Conservation (phyloP, 2,329 filamentous ascomycete genomes). For the Graphilbum fragrans region DNA sequence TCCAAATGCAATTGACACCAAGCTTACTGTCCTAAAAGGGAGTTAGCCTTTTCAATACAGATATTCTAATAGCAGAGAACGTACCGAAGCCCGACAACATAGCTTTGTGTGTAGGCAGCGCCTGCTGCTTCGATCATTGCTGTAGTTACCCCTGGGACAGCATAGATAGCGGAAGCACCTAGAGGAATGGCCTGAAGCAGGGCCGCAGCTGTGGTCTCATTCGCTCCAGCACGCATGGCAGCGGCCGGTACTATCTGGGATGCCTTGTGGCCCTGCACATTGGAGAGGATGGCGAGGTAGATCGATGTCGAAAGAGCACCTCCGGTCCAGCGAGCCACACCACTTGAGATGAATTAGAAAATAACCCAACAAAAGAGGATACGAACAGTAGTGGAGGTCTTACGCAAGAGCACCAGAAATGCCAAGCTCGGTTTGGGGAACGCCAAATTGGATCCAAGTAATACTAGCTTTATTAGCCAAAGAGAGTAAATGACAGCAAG, state of each 20-base stretch:
- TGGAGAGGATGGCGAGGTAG: constrained; percentile 28
- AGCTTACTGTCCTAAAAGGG: too few relatives aligned
- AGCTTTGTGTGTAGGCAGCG: constrained; percentile 15
- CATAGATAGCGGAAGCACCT: too few relatives aligned
- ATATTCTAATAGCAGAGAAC: too few relatives aligned
- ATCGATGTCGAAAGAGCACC: constrained; percentile 14
- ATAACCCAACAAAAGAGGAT: constrained; percentile 7
- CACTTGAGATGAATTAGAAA: background rate
- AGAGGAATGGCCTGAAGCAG: too few relatives aligned
- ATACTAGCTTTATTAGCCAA: constrained; percentile 34
- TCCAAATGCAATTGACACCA: constrained; percentile 18
- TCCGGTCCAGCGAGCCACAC: too few relatives aligned
- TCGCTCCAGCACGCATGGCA: constrained; percentile 22
- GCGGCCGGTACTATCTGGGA: constrained; percentile 20
- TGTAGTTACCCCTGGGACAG: constrained; percentile 14
- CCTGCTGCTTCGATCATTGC: constrained; percentile 15
- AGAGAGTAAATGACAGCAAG: too few relatives aligned
- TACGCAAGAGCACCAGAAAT: constrained; percentile 29
- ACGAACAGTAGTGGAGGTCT: constrained; percentile 11
- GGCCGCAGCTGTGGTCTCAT: too few relatives aligned
- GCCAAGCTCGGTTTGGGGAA: constrained; percentile 33
- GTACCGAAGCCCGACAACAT: constrained; percentile 18
- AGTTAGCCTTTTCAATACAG: too few relatives aligned
- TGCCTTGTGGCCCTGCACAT: constrained; percentile 19
- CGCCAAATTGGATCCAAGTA: constrained; percentile 35